Evolutionary conservation across 345 rosid genomes (phyloP), one percentile per base, ranked within the genome.

Genomic region (Murraya koenigii): DNA sequence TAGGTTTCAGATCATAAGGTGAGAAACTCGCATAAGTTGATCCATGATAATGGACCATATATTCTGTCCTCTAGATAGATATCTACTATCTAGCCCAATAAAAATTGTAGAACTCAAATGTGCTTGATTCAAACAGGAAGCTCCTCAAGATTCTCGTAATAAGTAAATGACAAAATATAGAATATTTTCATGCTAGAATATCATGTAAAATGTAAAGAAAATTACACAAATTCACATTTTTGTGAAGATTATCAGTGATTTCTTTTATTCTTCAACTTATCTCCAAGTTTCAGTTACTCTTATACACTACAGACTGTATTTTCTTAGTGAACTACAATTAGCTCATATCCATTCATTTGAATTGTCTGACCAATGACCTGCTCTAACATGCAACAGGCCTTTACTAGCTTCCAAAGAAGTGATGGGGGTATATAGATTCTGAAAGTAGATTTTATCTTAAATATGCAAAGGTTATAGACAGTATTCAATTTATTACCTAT

Each of bases 401-500:
- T 61, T 11, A 44, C 39, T 62, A 17, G 25, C 15, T 25, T 41
- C 30, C 11, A 62, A 25, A 61, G 6, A 41, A 19, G 47, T 44
- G 38, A 28, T 20, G 2, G 39, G 3, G 7, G 19, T 28, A 64
- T 13, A 23, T 56, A 33, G 30, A 23, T 36, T 25, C 14, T 56
- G 22, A 58, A 59, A 59, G 35, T 25, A 72, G 25, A 72, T 25
- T 49, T 32, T 69, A 54, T 75, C 63, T 54, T 75, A 23, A 65
- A 54, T 8, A 10, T 20, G 41, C 35, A 68, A 30, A 80, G 28
- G 47, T 25, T 6, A 32, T 33, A 30, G 36, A 54, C 39, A 59
- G 64, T 38, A 71, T 52, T 66, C 62, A 77, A 77, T 70, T 71
- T 66, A 79, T 54, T 86, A 96, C 99, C 94, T 92, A 81, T 85